Percentiles rank a stretch among this genome's conserved stretches.
Conservation (phyloP, 2,329 filamentous ascomycete species). For the Emmonsiellopsis sp. region DNA sequence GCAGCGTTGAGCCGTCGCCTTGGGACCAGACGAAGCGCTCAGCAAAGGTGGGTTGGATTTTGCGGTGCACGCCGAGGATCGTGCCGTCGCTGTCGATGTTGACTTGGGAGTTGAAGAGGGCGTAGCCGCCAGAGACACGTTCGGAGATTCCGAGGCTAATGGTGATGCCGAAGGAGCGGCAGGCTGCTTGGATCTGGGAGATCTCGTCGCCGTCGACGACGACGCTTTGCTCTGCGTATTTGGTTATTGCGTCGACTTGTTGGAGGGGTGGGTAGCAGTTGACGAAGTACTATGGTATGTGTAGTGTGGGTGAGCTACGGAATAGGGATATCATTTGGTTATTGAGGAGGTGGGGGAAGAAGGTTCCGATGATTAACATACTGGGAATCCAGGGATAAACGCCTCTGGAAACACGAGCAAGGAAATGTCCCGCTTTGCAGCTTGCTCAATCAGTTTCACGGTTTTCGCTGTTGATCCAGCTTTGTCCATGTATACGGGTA, state of each 20-base stretch:
- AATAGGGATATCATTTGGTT: background rate
- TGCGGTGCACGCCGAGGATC: conserved; percentile 29
- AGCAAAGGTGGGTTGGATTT: conserved; percentile 26
- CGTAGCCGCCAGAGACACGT: conserved; percentile 23
- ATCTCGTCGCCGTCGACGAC: conserved; percentile 24
- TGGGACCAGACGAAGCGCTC: conserved; percentile 30
- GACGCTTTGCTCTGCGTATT: conserved; percentile 27
- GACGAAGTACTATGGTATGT: conserved; percentile 18
- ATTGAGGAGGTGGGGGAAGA: background rate
- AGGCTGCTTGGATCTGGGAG: conserved; percentile 23
- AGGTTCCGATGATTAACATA: background rate
- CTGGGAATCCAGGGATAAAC: conserved; percentile 29
- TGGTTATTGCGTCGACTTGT: conserved; percentile 23
- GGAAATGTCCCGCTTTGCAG: conserved; percentile 20
- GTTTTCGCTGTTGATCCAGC: conserved; percentile 25
- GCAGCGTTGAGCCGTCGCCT: conserved; percentile 23
- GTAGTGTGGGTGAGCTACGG: too few species aligned
- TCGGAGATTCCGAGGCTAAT: conserved; percentile 28
- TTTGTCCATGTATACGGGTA: conserved; percentile 31
- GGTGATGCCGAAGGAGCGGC: conserved; percentile 21
- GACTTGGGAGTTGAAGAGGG: conserved; percentile 29
- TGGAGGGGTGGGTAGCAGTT: conserved; percentile 28
- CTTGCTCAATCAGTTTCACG: conserved; percentile 25
- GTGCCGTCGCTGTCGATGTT: conserved; percentile 24
- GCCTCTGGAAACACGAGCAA: conserved; percentile 29